phyloP scores from a whole-genome alignment of 768 basidiomycete genomes.

The Cystobasidium tubakii region DNA sequence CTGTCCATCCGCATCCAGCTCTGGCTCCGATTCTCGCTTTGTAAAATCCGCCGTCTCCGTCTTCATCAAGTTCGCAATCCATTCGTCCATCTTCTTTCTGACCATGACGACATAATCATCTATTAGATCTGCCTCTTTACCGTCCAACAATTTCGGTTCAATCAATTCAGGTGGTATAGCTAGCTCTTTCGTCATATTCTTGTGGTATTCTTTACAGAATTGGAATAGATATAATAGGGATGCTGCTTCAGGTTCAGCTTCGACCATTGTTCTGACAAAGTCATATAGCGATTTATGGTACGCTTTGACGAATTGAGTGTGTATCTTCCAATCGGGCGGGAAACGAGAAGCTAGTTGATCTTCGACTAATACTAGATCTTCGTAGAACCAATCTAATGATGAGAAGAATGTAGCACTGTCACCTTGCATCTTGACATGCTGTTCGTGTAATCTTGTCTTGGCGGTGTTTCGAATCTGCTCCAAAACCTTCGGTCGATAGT shows the following conservation, averaged over 20 bases:
- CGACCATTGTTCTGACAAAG: constrained; percentile 65
- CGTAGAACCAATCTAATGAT: constrained; percentile 77
- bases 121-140: constrained; percentile 85
- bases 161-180: constrained; percentile 72
- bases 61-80: constrained; percentile 88
- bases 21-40: constrained; percentile 74
- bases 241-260: constrained; percentile 71
- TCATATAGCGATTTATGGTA: constrained; percentile 81
- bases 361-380: constrained; percentile 89
- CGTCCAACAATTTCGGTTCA: constrained; percentile 84
- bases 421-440: constrained; percentile 52
- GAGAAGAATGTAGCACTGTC: constrained; percentile 70
- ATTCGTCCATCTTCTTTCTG: constrained; percentile 91
- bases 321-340: constrained; percentile 84
- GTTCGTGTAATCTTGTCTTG: constrained; percentile 38
- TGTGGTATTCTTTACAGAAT: constrained; percentile 93
- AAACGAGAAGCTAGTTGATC: constrained; percentile 83
- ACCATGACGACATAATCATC: constrained; percentile 93
- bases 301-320: constrained; percentile 71
- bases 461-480: constrained; percentile 60
- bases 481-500: constrained; percentile 83
- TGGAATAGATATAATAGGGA: constrained; percentile 76
- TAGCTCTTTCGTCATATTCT: constrained; percentile 82
- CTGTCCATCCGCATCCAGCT: constrained; percentile 76
- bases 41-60: constrained; percentile 80